Base-by-base conservation (phyloP, 176 grass and related monocot species). In the Aegilops speltoides region DNA sequence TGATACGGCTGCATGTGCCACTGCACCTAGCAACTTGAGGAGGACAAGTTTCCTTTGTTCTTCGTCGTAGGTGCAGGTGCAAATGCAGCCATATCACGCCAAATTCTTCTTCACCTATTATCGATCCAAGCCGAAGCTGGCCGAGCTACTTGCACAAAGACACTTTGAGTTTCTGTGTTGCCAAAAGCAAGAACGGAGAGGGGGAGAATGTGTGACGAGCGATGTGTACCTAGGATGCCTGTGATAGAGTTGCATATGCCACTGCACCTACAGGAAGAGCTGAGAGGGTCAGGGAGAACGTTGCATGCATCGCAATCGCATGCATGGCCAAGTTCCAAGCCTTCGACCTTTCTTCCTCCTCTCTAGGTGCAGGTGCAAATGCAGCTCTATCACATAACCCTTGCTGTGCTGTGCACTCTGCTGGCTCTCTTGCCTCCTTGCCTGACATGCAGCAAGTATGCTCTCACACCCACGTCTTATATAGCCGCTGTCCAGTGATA, bases 331-430 rank as follows among this genome's bases (percentile, higher is more conserved):
- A 43, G 41, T 43, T 43, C 41, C 41, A 11, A 43, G 41, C 41
- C 41, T 3, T 43, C 41, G 41, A 43, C 41, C 41, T 43, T 43
- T 12, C 41, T 41, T 41, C 38, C 1, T 36, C 46, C 86, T 46
- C 33, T 5, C 2, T 14, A 88, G 80, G 87, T 88, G 80, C 81
- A 88, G 87, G 81, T 88, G 87, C 87, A 88, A 79, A 72, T 88
- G 87, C 87, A 89, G 57, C 57, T 80, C 76, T 23, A 75, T 74
- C 67, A 24, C 82, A 85, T 23, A 13, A 64, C 75, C 57, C 38
- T 89, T 25, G 50, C 71, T 19, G 2, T 25, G 50, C 71, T 19
- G 2, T 8, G 16, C 52, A 43, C 48, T 22, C n/a, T 10, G 7
- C 19, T 45, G 0, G 2, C 40, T 46, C 14, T 9, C 40, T 68